phyloP scores from a whole-genome alignment of 2,329 filamentous ascomycete genomes.

The Beauveria sp. region DNA sequence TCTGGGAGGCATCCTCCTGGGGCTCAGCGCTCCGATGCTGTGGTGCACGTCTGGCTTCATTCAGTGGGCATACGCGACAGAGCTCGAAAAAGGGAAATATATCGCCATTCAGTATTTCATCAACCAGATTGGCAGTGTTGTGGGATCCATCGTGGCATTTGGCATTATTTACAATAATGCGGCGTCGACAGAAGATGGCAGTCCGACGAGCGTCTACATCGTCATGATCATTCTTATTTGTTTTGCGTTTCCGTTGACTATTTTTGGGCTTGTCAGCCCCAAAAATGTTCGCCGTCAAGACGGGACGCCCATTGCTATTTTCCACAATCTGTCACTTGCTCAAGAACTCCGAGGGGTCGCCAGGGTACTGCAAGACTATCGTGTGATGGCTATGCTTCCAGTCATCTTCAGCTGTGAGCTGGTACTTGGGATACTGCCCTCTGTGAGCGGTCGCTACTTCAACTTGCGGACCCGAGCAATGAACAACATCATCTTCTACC shows the following conservation, averaged over 20 bases:
- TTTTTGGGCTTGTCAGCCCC: constrained; percentile 17
- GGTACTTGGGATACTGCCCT: constrained; percentile 11
- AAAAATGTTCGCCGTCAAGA: constrained; percentile 16
- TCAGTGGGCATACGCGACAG: constrained; percentile 14
- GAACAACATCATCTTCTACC: constrained; percentile 14
- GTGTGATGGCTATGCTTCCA: constrained; percentile 14
- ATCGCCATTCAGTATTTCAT: constrained; percentile 11
- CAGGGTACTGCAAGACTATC: constrained; percentile 10
- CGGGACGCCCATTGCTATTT: constrained; percentile 13
- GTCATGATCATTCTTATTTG: constrained; percentile 14
- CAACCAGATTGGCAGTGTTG: constrained; percentile 10
- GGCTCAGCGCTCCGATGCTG: constrained; percentile 10
- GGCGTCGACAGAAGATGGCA: not conserved
- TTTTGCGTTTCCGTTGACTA: constrained; percentile 12
- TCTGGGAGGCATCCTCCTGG: constrained; percentile 9
- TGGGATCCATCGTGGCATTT: constrained; percentile 14
- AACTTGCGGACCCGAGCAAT: constrained; percentile 15
- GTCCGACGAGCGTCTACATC: constrained; percentile 14
- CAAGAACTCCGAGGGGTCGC: constrained; percentile 12
- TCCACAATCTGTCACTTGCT: constrained; percentile 11
- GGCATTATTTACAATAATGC: constrained; percentile 9
- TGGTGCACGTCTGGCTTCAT: constrained; percentile 11
- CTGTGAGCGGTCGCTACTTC: constrained; percentile 15
- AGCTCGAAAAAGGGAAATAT: constrained; percentile 14
- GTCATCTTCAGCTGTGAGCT: constrained; percentile 15